Conservation (phyloP, 2,329 filamentous ascomycete species). For the Coniochaeta pulveracea region DNA sequence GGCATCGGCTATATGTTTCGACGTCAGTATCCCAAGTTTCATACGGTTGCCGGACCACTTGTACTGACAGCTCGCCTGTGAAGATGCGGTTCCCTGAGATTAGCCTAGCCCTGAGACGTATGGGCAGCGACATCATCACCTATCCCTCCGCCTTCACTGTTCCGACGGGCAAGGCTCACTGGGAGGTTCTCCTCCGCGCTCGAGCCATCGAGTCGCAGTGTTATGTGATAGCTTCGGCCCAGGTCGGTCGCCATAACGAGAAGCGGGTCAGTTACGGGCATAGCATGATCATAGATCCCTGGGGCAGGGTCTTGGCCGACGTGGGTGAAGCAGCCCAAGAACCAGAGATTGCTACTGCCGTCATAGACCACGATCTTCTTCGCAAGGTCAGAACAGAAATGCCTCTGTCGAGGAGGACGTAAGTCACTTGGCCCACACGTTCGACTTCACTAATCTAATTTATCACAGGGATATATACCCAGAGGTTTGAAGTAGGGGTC, state of each 20-base stretch:
- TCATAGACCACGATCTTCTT: constrained; percentile 36
- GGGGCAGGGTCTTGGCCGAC: constrained; percentile 65
- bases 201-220: constrained; percentile 82
- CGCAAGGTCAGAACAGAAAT: constrained; percentile 37
- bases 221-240: constrained; percentile 79
- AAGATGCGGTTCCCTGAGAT: constrained; percentile 16
- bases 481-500: too few species aligned
- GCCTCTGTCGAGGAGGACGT: constrained; percentile 40
- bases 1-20: constrained; percentile 80
- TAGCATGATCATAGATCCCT: constrained; percentile 76
- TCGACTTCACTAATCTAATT: constrained; percentile 1
- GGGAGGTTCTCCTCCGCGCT: constrained; percentile 67
- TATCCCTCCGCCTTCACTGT: constrained; percentile 90
- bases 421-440: constrained; percentile 18
- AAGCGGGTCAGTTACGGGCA: constrained; percentile 76
- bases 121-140: constrained; percentile 60
- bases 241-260: constrained; percentile 45
- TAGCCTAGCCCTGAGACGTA: constrained; percentile 16
- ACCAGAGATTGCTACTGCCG: constrained; percentile 20
- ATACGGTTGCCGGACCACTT: background rate
- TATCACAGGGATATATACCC: constrained; percentile 11
- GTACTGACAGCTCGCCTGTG: background rate
- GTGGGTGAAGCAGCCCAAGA: constrained; percentile 37
- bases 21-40: constrained; percentile 33
- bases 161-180: constrained; percentile 75